A percentile compares a stretch with the other conserved stretches of the same genome.
Evolutionary conservation across 1,284 basidiomycete genomes (phyloP).

Genomic region (Leccinum griseonigrum): DNA sequence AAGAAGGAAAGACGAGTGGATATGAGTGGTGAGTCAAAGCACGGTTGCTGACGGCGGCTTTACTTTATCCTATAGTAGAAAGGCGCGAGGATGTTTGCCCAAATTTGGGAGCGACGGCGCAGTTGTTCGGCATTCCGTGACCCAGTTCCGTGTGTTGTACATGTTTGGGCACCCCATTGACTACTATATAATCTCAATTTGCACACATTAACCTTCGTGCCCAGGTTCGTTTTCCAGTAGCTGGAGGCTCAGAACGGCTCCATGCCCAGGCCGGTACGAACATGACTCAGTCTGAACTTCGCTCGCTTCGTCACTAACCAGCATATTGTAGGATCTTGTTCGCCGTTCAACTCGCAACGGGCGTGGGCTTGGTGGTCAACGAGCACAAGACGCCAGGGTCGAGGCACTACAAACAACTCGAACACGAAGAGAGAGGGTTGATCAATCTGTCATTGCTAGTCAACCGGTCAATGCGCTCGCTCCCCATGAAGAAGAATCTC

Average conservation of each 20-base stretch:
- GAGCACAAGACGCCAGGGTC: background rate
- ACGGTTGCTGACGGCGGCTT: no score
- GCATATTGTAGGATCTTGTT: background rate
- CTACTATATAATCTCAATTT: background rate
- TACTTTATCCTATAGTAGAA: no score
- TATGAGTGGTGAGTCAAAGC: no score
- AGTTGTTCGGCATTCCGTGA: no score
- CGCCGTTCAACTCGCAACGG: background rate
- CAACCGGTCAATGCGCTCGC: no score
- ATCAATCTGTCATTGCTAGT: no score
- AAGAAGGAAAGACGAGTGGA: no score
- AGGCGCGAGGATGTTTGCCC: no score
- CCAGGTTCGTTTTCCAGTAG: background rate
- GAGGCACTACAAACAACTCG: background rate
- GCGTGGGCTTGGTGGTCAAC: background rate
- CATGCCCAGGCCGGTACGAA: background rate
- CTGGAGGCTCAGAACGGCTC: background rate
- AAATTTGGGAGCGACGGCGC: no score
- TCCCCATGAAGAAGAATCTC: background rate
- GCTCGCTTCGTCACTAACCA: no score
- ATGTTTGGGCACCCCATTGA: background rate
- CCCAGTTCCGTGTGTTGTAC: background rate
- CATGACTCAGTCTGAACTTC: background rate
- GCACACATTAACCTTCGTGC: background rate
- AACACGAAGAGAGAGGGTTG: background rate